Percentiles rank a stretch among this genome's conserved stretches.
These are phyloP conservation scores for Chalciporus chontae DNA, from an alignment of 768 basidiomycete genomes.

Conservation along the genomic window DNA sequence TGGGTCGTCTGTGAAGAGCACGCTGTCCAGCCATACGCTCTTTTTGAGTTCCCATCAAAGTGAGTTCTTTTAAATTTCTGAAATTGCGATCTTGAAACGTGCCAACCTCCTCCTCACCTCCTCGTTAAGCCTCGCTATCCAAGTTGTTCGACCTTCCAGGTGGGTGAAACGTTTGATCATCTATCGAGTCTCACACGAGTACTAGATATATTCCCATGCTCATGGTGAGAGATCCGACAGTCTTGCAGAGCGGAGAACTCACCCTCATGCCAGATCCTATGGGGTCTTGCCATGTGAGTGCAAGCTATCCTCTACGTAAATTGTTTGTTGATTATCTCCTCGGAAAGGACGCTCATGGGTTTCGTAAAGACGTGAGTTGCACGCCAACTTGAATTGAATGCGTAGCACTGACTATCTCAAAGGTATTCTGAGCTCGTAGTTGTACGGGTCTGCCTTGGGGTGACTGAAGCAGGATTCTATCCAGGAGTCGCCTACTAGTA, in stretches of 20 bases:
- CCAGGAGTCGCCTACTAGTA: conserved; percentile 75
- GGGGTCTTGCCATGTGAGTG: conserved; percentile 59
- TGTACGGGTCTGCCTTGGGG: conserved; percentile 54
- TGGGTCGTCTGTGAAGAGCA: conserved; percentile 12
- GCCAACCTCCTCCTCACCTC: neutral
- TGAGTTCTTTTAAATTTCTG: conserved; percentile 22
- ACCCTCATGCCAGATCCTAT: conserved; percentile 39
- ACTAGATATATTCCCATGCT: conserved; percentile 61
- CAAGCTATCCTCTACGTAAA: too few relatives aligned
- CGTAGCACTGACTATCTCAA: neutral
- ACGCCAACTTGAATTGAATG: too few relatives aligned
- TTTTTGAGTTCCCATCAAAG: conserved; percentile 67
- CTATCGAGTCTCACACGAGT: neutral
- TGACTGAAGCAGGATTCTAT: conserved; percentile 68
- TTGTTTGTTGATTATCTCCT: too few relatives aligned
- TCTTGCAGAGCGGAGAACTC: neutral
- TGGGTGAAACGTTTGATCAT: conserved; percentile 15
- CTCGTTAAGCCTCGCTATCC: conserved; percentile 38
- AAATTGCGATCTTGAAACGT: neutral
- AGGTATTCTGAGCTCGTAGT: conserved; percentile 64
- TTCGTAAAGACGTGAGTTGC: conserved; percentile 56
- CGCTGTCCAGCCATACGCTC: conserved; percentile 40
- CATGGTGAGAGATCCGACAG: conserved; percentile 36
- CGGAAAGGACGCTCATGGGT: conserved; percentile 56
- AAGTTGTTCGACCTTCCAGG: conserved; percentile 62